A percentile compares a stretch with the other conserved stretches of the same genome.
phyloP scores from a whole-genome alignment of 2,329 filamentous ascomycete species.

The Rachicladosporium sp. region DNA sequence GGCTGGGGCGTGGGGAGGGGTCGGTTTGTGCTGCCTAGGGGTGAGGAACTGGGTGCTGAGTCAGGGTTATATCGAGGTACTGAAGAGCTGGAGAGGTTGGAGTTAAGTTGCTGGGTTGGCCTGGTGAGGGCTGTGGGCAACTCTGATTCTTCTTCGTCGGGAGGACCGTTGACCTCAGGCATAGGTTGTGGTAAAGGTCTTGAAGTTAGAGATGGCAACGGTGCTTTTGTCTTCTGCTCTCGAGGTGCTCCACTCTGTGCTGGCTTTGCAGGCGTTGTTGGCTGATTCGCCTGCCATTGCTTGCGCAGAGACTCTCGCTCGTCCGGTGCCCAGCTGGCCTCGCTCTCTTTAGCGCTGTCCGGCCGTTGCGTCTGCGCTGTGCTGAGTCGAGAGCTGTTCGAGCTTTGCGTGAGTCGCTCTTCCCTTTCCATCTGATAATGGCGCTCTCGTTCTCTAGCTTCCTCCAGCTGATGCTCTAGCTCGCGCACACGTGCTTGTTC shows the following conservation, averaged over 20 bases:
- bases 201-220: slow-evolving; percentile 20
- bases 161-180: no score
- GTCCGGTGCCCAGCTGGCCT: slow-evolving; percentile 52
- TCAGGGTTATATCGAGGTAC: slow-evolving; percentile 6
- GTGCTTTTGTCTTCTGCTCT: slow-evolving; percentile 19
- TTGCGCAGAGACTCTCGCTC: slow-evolving; percentile 53
- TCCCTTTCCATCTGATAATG: slow-evolving; percentile 51
- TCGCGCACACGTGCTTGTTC: slow-evolving; percentile 63
- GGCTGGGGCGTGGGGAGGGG: slow-evolving; percentile 16
- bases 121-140: slow-evolving; percentile 2
- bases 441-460: slow-evolving; percentile 54
- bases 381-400: slow-evolving; percentile 24
- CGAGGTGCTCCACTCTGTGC: slow-evolving; percentile 2
- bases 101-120: slow-evolving; percentile 6
- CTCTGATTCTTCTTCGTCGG: slow-evolving; percentile 1
- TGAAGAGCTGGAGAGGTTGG: slow-evolving; percentile 9
- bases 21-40: slow-evolving; percentile 12
- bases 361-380: slow-evolving; percentile 15
- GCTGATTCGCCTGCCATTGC: slow-evolving; percentile 36
- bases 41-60: slow-evolving; percentile 9
- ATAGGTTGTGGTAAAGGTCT: slow-evolving; percentile 38
- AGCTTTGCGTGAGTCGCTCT: slow-evolving; percentile 32
- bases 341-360: slow-evolving; percentile 36
- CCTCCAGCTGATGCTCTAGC: slow-evolving; percentile 60
- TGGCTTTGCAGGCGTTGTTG: slow-evolving; percentile 9